Evolutionary conservation across 73 alveolate species (phyloP).

Genomic region (Stentor coeruleus): DNA sequence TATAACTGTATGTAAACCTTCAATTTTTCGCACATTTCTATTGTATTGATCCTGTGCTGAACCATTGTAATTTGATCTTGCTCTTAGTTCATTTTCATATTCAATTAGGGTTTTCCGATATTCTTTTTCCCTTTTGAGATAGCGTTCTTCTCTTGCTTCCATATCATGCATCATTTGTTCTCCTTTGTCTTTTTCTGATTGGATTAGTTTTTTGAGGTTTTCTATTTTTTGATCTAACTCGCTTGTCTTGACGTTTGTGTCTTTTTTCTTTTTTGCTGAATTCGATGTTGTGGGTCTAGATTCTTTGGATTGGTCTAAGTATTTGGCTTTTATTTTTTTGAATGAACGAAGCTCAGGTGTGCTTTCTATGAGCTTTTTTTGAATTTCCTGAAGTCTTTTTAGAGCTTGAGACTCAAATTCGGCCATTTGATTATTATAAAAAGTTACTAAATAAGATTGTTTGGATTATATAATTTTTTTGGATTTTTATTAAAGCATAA

Average conservation of each 20-base stretch:
- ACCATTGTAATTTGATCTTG: constrained; percentile 53
- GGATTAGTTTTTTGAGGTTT: constrained; percentile 8
- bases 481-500: too few species aligned
- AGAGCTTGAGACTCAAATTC: constrained; percentile 8
- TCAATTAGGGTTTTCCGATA: constrained; percentile 62
- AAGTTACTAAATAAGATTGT: too few species aligned
- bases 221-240: not conserved
- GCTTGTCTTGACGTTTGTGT: not conserved
- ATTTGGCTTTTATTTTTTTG: constrained; percentile 17
- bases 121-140: constrained; percentile 64
- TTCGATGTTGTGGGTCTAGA: constrained; percentile 22
- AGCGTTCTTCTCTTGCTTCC: constrained; percentile 56
- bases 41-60: constrained; percentile 35
- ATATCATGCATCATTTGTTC: constrained; percentile 54
- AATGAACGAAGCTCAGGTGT: not conserved
- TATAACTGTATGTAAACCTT: constrained; percentile 32
- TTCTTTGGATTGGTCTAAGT: constrained; percentile 18
- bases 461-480: too few species aligned
- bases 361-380: constrained; percentile 14
- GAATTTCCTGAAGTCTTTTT: constrained; percentile 22
- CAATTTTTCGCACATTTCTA: constrained; percentile 47
- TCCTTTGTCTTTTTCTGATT: constrained; percentile 42
- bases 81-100: constrained; percentile 55
- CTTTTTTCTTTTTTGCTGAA: not conserved
- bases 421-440: too few species aligned